Percentiles rank a stretch among this genome's conserved stretches.
Conservation (phyloP, 306 rosid species). For the Cucumis cinereus region DNA sequence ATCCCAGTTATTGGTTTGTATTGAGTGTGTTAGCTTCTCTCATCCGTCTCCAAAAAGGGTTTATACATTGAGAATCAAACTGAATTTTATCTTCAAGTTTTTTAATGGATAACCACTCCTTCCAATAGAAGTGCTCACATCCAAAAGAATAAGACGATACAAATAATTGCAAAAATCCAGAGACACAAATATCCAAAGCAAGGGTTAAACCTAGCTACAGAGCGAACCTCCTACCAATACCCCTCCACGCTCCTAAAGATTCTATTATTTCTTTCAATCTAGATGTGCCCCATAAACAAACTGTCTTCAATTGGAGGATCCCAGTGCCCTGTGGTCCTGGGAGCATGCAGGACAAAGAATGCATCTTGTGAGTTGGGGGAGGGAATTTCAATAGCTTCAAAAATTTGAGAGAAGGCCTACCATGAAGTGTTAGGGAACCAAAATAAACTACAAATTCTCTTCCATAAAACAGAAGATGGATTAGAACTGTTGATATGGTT, state of each 20-base stretch:
- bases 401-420: neutral
- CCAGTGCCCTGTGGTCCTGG: constrained; percentile 75
- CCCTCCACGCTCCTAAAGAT: neutral
- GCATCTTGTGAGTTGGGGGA: constrained; percentile 45
- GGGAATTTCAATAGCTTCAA: neutral
- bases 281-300: constrained; percentile 15
- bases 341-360: constrained; percentile 70
- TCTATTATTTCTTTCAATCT: neutral
- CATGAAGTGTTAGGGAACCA: neutral
- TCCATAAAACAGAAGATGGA: neutral
- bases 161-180: neutral
- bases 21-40: neutral
- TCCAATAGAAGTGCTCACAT: neutral
- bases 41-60: neutral
- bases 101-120: too few relatives aligned
- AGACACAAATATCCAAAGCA: neutral
- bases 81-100: too few relatives aligned
- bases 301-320: constrained; percentile 69
- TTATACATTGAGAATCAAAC: neutral
- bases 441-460: neutral
- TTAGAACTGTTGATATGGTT: neutral
- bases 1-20: neutral
- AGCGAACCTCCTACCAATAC: neutral
- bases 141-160: neutral
- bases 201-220: neutral